Evolutionary conservation across 371 early-diverging fungal genomes (phyloP), one percentile per base, ranked within the genome.

Genomic region (Mortierella sp.): DNA sequence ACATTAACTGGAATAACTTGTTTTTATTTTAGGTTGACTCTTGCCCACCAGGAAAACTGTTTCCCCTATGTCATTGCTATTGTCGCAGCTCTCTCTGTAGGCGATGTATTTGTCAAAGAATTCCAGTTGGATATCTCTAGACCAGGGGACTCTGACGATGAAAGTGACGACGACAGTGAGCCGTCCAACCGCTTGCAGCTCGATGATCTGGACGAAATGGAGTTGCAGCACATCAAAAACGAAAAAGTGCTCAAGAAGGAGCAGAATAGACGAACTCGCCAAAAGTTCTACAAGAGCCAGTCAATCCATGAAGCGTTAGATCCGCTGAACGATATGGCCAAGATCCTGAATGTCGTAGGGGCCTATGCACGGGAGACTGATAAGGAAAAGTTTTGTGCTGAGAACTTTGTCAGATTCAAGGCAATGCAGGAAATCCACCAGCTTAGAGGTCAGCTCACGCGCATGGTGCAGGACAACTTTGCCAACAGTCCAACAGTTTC

Each of bases 341-440:
- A 92, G 65, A 80, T 96, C 36, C 84, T 98, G 21, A 92, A 90
- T 16, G 96, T 92, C 0, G 92, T 98, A 5, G 97, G 98, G 38
- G 98, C 98, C 0, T 95, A 91, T 71, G 96, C 94, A 66, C 96
- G 94, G 65, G 89, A 92, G 1, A 94, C 92, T 55, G 95, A 92
- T 22, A 87, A 87, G 16, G 87, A 90, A n/a, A 67, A 83, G 3
- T 97, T 95, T 60, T 96, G 97, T 80, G 84, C 88, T 8, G 85
- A 88, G 24, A 91, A 97, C 84, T 97, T 94, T 83, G 86, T 98
- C 41, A 87, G 97, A 4, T 86, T 88, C 43, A 98, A 98, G 85
- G 95, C 97, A 16, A 97, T 98, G 96, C 89, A 92, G 52, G 99
- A 98, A 87, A 94, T 96, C 60, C 91, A 91, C 53, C 94, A 96